These are phyloP conservation scores for Ricinus communis DNA, from an alignment of 345 rosid genomes.

Conservation along the genomic window DNA sequence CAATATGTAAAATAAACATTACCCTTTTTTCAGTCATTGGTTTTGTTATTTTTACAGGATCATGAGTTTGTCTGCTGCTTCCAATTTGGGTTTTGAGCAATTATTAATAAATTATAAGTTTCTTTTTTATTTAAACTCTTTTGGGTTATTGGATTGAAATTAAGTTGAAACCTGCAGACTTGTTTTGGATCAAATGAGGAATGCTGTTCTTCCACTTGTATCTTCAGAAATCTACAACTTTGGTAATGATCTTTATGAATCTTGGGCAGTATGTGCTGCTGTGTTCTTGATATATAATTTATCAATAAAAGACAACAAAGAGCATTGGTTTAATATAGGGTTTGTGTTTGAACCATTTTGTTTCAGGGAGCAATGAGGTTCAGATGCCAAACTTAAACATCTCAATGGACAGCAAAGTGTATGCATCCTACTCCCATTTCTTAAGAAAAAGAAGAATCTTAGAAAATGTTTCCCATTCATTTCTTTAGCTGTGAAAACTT, in stretches of 20 bases:
- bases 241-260: slow-evolving; percentile 20
- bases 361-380: slow-evolving; percentile 44
- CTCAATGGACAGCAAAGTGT: slow-evolving; percentile 40
- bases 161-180: not conserved
- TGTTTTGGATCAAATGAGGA: slow-evolving; percentile 36
- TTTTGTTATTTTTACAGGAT: too few relatives aligned
- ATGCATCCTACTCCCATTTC: slow-evolving; percentile 12
- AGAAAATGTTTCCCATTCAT: not conserved
- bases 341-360: not conserved
- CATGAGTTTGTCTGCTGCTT: too few relatives aligned
- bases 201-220: slow-evolving; percentile 32
- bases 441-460: not conserved
- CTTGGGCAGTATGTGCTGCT: not conserved
- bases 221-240: slow-evolving; percentile 35
- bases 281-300: too few relatives aligned
- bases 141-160: not conserved
- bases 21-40: too few relatives aligned
- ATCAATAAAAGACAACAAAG: too few relatives aligned
- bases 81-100: too few relatives aligned
- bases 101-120: too few relatives aligned
- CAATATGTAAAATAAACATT: too few relatives aligned
- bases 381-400: slow-evolving; percentile 35
- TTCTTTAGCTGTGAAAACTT: not conserved
- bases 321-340: too few relatives aligned
- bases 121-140: not conserved